Evolutionary conservation across 257 asterid species (phyloP).

Genomic region (Lantana camara): DNA sequence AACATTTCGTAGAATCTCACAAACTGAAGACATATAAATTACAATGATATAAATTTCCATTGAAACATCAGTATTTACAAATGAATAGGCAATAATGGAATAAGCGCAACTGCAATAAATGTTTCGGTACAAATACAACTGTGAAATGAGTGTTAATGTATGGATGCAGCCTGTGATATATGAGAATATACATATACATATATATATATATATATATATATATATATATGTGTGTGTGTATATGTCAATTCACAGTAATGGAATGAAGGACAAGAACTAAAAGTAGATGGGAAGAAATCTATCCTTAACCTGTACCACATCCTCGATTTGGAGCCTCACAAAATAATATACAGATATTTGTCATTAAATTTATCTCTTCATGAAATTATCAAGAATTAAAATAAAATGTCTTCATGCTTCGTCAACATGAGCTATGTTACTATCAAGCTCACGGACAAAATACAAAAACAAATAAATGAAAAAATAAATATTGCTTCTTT

Average conservation of each 20-base stretch:
- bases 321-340: conserved; percentile 37
- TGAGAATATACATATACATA: not conserved
- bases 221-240: too few species aligned
- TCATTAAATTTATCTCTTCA: not conserved
- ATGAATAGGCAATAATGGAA: too few species aligned
- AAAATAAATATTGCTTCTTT: not conserved
- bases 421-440: too few species aligned
- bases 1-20: too few species aligned
- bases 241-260: not conserved
- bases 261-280: conserved; percentile 9
- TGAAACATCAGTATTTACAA: too few species aligned
- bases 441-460: conserved; percentile 11
- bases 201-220: not conserved
- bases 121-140: not conserved
- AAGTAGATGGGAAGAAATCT: conserved; percentile 4
- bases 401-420: conserved; percentile 2
- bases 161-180: not conserved
- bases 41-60: too few species aligned
- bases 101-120: not conserved
- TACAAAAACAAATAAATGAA: not conserved
- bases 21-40: too few species aligned
- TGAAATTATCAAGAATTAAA: too few species aligned
- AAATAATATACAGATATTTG: not conserved
- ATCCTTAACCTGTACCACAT: too few species aligned
- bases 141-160: not conserved